Base-by-base conservation (phyloP, 2,329 filamentous ascomycete genomes). In the Talaromyces sp. region DNA sequence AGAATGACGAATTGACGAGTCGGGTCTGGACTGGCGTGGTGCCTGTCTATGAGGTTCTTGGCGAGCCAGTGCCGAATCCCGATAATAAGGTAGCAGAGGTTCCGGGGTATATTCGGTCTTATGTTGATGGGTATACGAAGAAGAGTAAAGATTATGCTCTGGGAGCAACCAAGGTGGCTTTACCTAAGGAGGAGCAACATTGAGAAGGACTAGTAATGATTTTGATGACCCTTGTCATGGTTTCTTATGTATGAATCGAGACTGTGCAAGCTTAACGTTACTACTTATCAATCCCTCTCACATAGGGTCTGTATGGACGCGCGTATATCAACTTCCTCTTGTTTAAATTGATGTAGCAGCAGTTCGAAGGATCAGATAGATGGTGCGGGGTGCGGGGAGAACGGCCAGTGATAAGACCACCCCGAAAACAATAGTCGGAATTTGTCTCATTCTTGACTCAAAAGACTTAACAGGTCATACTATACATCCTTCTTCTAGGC, bases 21-120 rank as follows among this genome's bases (percentile, higher is more conserved):
- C 79, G 76, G 52, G 81, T 85, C 8, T 88, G 85, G 86, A 85
- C 83, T 1, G 86, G 86, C 1, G 85, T 88, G n/a, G 79, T 88
- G 69, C 79, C 92, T 0, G 83, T 91, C 11, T 88, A 87, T 74
- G 83, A 86, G 67, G 80, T 79, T 0, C 79, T 90, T 66, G 90
- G 88, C 0, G 82, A 87, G 63, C 90, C 91, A 0, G 74, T 91
- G 24, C 79, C 86, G 0, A 83, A 83, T 13, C 76, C 81, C 31
- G 83, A 87, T 66, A 91, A 92, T 72, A 77, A 80, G 68, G 81
- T 89, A 3, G 74, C 78, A 35, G 74, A 82, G 9, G 78, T 90
- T 19, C 90, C 91, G 9, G 81, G 76, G 66, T 87, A 93, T 77
- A 78, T 94, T 62, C 77, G 72, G 59, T 78, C 77, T 4, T 88